A percentile compares a stretch with the other conserved stretches of the same genome.
Evolutionary conservation across 2,329 filamentous ascomycete genomes (phyloP).

Genomic region (Aspergillus ustus): DNA sequence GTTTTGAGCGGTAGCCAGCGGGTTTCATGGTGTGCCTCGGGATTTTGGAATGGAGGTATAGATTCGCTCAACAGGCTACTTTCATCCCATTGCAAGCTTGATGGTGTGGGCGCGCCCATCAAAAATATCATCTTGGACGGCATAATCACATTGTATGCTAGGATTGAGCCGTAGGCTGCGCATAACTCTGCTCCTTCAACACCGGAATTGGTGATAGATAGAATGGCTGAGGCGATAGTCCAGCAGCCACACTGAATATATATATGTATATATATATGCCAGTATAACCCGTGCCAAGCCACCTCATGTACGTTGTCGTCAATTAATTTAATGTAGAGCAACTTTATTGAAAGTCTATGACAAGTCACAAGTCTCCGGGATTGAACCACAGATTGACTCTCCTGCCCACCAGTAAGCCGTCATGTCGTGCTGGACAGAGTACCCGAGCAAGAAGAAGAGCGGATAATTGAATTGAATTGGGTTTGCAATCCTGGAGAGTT

Average conservation of each 20-base stretch:
- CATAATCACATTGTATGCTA: constrained; percentile 27
- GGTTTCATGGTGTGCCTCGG: constrained; percentile 14
- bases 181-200: not conserved
- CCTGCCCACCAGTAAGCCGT: not conserved
- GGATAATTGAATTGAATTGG: not conserved
- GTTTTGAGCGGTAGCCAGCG: constrained; percentile 17
- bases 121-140: constrained; percentile 52
- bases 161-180: constrained; percentile 9
- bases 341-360: not conserved
- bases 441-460: not conserved
- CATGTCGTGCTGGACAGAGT: not conserved
- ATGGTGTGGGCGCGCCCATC: constrained; percentile 64
- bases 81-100: constrained; percentile 60
- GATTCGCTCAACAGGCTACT: constrained; percentile 56
- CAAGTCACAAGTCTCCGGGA: not conserved
- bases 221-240: not conserved
- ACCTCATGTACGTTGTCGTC: not conserved
- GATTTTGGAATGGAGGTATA: constrained; percentile 37
- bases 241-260: not conserved
- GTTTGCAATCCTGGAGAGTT: not conserved
- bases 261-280: constrained; percentile 1
- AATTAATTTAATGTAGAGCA: not conserved
- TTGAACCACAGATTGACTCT: constrained; percentile 5
- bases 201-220: not conserved
- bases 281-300: not conserved